A percentile compares a stretch with the other conserved stretches of the same genome.
phyloP scores from a whole-genome alignment of 2,329 filamentous ascomycete genomes.

The Periconia macrospinosa region DNA sequence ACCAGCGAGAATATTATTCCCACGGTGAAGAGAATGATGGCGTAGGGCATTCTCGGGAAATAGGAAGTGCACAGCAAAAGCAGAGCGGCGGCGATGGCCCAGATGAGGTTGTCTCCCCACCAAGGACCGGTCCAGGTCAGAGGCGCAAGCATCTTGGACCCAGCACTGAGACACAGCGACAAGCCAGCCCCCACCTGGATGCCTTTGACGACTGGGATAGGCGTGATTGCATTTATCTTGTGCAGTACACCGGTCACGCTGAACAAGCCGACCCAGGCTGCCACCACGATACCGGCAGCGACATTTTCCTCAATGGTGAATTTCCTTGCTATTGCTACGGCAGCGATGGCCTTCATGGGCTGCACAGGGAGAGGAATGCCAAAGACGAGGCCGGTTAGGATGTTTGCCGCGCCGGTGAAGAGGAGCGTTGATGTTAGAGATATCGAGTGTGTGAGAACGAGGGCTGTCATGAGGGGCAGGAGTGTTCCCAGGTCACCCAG shows the following conservation, averaged over 20 bases:
- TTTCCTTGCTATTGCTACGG: constrained; percentile 75
- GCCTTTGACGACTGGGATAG: constrained; percentile 86
- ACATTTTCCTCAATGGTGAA: constrained; percentile 72
- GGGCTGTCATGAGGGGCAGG: constrained; percentile 83
- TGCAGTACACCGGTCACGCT: constrained; percentile 77
- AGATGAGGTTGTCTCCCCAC: constrained; percentile 75
- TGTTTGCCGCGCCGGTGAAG: constrained; percentile 85
- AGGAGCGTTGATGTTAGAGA: constrained; percentile 82
- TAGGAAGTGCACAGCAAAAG: constrained; percentile 69
- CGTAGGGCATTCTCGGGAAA: constrained; percentile 72
- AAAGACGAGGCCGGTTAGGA: constrained; percentile 78
- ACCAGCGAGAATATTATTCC: constrained; percentile 68
- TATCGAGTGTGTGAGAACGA: constrained; percentile 77
- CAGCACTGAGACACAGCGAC: constrained; percentile 78
- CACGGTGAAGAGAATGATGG: constrained; percentile 69
- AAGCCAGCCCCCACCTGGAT: constrained; percentile 93
- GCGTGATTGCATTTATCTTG: constrained; percentile 73
- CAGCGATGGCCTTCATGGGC: constrained; percentile 87
- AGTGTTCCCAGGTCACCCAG: constrained; percentile 88
- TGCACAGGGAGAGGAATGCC: constrained; percentile 90
- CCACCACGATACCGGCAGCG: constrained; percentile 82
- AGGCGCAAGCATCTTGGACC: constrained; percentile 64
- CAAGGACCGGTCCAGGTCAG: constrained; percentile 69
- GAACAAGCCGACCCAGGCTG: constrained; percentile 71
- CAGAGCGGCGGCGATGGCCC: constrained; percentile 74